phyloP scores from a whole-genome alignment of 2,329 filamentous ascomycete species.

The Plectosphaerella plurivora region DNA sequence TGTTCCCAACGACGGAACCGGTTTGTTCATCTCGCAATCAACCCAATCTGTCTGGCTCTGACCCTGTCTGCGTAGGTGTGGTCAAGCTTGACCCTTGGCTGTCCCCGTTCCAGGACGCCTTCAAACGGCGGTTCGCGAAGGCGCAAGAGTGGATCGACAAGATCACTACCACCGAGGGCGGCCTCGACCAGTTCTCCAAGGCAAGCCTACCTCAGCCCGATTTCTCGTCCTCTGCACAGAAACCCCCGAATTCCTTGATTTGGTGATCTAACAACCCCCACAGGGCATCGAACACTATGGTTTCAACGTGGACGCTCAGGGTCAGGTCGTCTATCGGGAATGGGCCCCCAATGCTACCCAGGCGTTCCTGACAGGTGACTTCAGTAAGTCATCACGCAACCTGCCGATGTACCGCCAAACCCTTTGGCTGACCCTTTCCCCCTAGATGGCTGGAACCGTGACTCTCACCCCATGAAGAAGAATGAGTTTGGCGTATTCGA shows the following conservation, averaged over 20 bases:
- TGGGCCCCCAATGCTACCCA: constrained; percentile 89
- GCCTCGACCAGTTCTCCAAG: constrained; percentile 85
- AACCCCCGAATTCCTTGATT: constrained; percentile 1
- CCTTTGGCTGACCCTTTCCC: background rate
- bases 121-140: constrained; percentile 73
- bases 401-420: too few species aligned
- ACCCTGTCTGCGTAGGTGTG: constrained; percentile 57
- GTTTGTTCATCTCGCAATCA: constrained; percentile 35
- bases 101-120: constrained; percentile 72
- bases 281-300: constrained; percentile 85
- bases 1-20: constrained; percentile 66
- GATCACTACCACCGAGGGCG: constrained; percentile 80
- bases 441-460: constrained; percentile 78
- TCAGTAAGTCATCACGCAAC: constrained; percentile 57
- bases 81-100: constrained; percentile 86
- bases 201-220: constrained; percentile 38
- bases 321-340: constrained; percentile 87
- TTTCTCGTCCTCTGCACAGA: background rate
- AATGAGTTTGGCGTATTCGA: constrained; percentile 84
- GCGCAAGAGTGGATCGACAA: constrained; percentile 82
- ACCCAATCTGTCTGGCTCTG: constrained; percentile 10
- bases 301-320: constrained; percentile 74
- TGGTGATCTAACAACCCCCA: background rate
- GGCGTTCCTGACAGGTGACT: constrained; percentile 88
- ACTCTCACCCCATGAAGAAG: constrained; percentile 82